These are phyloP conservation scores for Colletotrichum sp. DNA, from an alignment of 2,329 filamentous ascomycete genomes.

Conservation along the genomic window DNA sequence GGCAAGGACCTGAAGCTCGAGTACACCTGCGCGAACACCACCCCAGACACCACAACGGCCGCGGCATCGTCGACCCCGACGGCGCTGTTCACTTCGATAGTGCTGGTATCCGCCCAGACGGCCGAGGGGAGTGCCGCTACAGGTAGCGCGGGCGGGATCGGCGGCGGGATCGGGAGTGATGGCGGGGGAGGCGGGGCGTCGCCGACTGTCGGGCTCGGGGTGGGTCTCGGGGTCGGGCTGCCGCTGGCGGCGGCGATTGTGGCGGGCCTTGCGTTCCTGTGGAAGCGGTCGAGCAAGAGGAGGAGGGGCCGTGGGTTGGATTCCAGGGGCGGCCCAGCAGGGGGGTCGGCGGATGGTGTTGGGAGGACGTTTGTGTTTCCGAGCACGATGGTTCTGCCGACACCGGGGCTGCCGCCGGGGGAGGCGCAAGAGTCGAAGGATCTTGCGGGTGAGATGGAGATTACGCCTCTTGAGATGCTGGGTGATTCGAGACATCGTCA, in stretches of 20 bases:
- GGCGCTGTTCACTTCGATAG: neutral
- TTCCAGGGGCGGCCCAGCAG: neutral
- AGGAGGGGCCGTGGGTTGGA: neutral
- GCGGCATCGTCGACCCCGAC: slow-evolving; percentile 27
- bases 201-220: neutral
- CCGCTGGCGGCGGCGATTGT: neutral
- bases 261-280: neutral
- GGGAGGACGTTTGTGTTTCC: neutral
- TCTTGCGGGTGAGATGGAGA: neutral
- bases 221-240: neutral
- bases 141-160: neutral
- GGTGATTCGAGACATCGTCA: neutral
- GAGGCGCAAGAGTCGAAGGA: neutral
- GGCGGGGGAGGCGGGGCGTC: neutral
- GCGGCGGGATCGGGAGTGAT: neutral
- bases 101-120: neutral
- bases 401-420: neutral
- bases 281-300: neutral
- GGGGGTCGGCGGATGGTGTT: neutral
- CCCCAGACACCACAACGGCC: slow-evolving; percentile 37
- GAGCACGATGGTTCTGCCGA: neutral
- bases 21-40: neutral
- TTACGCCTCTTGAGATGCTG: neutral
- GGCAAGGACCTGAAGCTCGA: neutral
- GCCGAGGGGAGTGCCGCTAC: neutral